phyloP scores from a whole-genome alignment of 208 protist genomes.

The Crithidia fasciculata region DNA sequence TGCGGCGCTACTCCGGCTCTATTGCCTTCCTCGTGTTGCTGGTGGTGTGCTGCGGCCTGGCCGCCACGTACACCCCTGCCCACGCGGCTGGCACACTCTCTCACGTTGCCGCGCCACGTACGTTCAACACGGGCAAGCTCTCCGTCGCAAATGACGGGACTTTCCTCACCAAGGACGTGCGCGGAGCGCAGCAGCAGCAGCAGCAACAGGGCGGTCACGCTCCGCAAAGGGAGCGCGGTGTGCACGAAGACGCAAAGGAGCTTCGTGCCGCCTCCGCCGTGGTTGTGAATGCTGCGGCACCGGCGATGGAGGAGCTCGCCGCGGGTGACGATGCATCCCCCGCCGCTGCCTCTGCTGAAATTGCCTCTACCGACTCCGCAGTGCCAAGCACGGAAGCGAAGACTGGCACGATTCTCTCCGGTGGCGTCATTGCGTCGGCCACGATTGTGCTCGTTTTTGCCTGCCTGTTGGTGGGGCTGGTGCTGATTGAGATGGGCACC shows the following conservation, averaged over 20 bases:
- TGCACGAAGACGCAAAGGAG: constrained; percentile 5
- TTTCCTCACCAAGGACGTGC: not conserved
- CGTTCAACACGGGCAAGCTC: not conserved
- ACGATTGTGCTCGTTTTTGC: constrained; percentile 35
- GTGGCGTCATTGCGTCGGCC: constrained; percentile 35
- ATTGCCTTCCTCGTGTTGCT: not conserved
- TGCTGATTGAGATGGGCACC: constrained; percentile 32
- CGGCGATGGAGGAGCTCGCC: not conserved
- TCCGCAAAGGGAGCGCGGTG: constrained; percentile 1
- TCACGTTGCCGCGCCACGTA: not conserved
- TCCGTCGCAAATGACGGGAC: constrained; percentile 3
- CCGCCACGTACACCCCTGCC: not conserved
- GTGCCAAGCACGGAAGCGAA: not conserved
- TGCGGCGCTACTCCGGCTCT: not conserved
- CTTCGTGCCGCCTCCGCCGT: not conserved
- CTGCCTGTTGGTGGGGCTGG: constrained; percentile 29
- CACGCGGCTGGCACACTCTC: not conserved
- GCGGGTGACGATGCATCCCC: not conserved
- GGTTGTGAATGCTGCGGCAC: not conserved
- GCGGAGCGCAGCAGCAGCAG: not conserved
- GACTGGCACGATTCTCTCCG: constrained; percentile 29
- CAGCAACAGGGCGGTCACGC: not conserved
- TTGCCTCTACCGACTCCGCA: not conserved
- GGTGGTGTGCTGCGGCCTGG: constrained; percentile 4
- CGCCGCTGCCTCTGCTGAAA: not conserved